phyloP scores from a whole-genome alignment of 1,284 basidiomycete species.

The Apiotrichum veenhuisii region DNA sequence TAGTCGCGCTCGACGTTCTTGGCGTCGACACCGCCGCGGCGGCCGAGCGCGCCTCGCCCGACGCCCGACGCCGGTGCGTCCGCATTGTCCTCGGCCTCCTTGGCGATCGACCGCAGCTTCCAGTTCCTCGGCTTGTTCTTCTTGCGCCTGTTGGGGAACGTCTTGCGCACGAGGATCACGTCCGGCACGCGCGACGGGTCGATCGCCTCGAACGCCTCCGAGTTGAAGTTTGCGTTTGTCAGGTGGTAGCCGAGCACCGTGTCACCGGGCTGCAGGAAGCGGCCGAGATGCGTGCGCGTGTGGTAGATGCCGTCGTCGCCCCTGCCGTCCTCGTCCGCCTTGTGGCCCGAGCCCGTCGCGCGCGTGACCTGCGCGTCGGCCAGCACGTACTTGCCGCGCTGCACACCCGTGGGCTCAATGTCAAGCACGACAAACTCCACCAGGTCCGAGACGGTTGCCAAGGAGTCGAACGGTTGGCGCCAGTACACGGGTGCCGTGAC shows the following conservation, averaged over 20 bases:
- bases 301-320: conserved; percentile 78
- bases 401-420: conserved; percentile 73
- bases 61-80: conserved; percentile 54
- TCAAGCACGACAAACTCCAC: conserved; percentile 95
- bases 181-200: conserved; percentile 76
- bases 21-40: conserved; percentile 84
- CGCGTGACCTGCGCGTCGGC: conserved; percentile 94
- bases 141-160: conserved; percentile 91
- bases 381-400: conserved; percentile 71
- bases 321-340: conserved; percentile 48
- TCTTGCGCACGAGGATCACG: conserved; percentile 90
- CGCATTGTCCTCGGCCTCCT: conserved; percentile 76
- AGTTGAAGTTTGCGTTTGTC: conserved; percentile 88
- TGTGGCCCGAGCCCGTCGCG: conserved; percentile 57
- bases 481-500: conserved; percentile 80
- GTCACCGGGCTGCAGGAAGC: conserved; percentile 92
- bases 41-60: conserved; percentile 78
- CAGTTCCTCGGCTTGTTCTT: conserved; percentile 81
- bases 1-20: conserved; percentile 96
- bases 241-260: conserved; percentile 88
- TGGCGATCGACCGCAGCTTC: conserved; percentile 90
- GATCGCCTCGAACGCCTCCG: conserved; percentile 74
- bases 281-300: conserved; percentile 92
- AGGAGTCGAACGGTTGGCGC: conserved; percentile 79
- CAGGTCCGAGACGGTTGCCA: conserved; percentile 78